Evolutionary conservation across 176 grass and related monocot species (phyloP).

Genomic region (Rhynchospora pubera): DNA sequence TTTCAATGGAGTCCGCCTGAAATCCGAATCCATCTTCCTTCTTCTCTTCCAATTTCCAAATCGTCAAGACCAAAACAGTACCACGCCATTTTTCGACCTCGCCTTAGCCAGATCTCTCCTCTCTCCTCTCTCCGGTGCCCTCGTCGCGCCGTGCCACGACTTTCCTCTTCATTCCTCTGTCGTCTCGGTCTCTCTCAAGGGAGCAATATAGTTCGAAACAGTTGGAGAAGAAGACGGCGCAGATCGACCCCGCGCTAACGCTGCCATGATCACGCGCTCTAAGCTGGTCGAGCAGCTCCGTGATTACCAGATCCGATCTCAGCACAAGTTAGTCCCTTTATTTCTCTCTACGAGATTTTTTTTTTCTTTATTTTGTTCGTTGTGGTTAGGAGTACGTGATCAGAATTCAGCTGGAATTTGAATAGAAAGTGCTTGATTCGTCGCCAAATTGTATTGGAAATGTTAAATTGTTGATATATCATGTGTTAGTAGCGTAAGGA

Average conservation of each 20-base stretch:
- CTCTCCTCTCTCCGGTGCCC: background rate
- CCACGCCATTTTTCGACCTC: background rate
- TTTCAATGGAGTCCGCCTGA: background rate
- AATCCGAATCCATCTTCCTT: background rate
- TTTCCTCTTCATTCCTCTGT: background rate
- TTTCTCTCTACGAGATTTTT: background rate
- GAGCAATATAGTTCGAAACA: background rate
- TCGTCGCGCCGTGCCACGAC: background rate
- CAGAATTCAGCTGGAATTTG: constrained; percentile 1
- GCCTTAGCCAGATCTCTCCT: constrained; percentile 4
- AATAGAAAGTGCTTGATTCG: background rate
- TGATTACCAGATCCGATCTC: constrained; percentile 97
- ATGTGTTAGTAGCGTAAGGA: background rate
- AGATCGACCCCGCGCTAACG: constrained; percentile 13
- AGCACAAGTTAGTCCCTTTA: constrained; percentile 70
- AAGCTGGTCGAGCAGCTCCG: constrained; percentile 99
- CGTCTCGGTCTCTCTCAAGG: background rate
- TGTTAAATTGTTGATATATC: background rate
- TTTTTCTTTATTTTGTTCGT: background rate
- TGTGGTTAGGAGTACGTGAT: background rate
- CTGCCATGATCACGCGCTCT: constrained; percentile 91
- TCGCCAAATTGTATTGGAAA: background rate
- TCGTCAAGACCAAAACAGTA: background rate
- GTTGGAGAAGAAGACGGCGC: constrained; percentile 30
- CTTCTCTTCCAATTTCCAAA: background rate